A percentile compares a stretch with the other conserved stretches of the same genome.
Evolutionary conservation across 2,329 filamentous ascomycete species (phyloP).

Genomic region (Thelonectria discophora): DNA sequence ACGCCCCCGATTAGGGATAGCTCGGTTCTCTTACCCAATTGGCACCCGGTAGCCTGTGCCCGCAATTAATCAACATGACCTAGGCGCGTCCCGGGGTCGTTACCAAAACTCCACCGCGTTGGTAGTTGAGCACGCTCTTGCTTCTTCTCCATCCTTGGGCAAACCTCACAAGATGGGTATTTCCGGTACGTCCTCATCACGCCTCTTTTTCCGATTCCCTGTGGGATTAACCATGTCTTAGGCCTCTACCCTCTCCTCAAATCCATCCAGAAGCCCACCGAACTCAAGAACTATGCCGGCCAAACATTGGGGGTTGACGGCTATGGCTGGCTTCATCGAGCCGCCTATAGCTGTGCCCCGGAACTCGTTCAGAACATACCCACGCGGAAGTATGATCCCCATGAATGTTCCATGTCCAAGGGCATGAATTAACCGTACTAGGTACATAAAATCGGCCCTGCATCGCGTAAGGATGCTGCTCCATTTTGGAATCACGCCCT

Average conservation of each 20-base stretch:
- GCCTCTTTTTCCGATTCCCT: background rate
- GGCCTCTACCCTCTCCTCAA: conserved; percentile 92
- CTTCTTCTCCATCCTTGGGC: background rate
- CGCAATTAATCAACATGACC: too few species aligned
- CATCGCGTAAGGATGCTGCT: conserved; percentile 92
- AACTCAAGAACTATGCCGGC: conserved; percentile 86
- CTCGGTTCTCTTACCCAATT: too few species aligned
- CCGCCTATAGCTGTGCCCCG: conserved; percentile 87
- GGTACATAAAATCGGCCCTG: conserved; percentile 90
- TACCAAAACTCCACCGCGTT: too few species aligned
- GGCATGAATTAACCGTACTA: conserved; percentile 46
- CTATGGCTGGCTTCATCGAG: conserved; percentile 98
- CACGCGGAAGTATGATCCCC: conserved; percentile 75
- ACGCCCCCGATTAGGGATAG: too few species aligned
- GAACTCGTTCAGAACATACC: conserved; percentile 90
- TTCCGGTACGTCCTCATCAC: conserved; percentile 42
- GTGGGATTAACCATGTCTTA: conserved; percentile 48
- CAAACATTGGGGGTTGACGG: conserved; percentile 94
- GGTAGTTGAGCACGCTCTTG: conserved; percentile 22
- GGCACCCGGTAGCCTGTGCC: too few species aligned
- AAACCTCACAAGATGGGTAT: conserved; percentile 48
- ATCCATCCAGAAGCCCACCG: conserved; percentile 90
- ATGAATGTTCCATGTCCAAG: background rate
- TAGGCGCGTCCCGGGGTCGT: too few species aligned
- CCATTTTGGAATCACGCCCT: conserved; percentile 93